Percentiles rank a stretch among this genome's conserved stretches.
phyloP scores from a whole-genome alignment of 257 asterid species.

The Fraxinus anomala region DNA sequence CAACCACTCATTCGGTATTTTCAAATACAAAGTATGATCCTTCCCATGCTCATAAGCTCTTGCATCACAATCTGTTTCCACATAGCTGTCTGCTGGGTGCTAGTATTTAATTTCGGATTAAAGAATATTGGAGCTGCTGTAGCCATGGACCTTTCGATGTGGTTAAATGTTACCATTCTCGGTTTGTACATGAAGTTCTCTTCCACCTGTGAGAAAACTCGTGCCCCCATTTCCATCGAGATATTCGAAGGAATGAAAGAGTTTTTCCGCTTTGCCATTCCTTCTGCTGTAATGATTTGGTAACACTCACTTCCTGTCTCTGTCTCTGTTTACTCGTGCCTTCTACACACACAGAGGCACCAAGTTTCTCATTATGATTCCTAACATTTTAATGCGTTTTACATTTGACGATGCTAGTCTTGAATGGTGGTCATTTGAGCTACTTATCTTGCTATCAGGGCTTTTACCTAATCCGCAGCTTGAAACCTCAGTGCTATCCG shows the following conservation, averaged over 20 bases:
- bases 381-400: neutral
- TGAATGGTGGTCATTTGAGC: slow-evolving; percentile 90
- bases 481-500: slow-evolving; percentile 82
- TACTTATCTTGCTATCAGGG: slow-evolving; percentile 74
- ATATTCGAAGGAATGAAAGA: slow-evolving; percentile 53
- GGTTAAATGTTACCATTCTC: slow-evolving; percentile 56
- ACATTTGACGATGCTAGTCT: slow-evolving; percentile 43
- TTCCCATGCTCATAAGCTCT: slow-evolving; percentile 62
- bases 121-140: slow-evolving; percentile 58
- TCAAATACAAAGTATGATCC: slow-evolving; percentile 63
- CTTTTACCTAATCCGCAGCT: slow-evolving; percentile 85
- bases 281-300: slow-evolving; percentile 78
- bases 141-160: slow-evolving; percentile 58
- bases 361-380: neutral
- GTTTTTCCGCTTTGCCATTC: slow-evolving; percentile 59
- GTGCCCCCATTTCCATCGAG: slow-evolving; percentile 56
- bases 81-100: slow-evolving; percentile 48
- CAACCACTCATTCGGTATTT: slow-evolving; percentile 58
- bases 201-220: slow-evolving; percentile 49
- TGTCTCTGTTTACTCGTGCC: neutral
- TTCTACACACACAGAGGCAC: neutral
- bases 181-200: slow-evolving; percentile 53
- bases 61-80: slow-evolving; percentile 54
- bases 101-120: slow-evolving; percentile 47
- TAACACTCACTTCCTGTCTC: slow-evolving; percentile 18